Conservation (phyloP, 2,329 filamentous ascomycete species). For the Knoxdaviesia proteae region DNA sequence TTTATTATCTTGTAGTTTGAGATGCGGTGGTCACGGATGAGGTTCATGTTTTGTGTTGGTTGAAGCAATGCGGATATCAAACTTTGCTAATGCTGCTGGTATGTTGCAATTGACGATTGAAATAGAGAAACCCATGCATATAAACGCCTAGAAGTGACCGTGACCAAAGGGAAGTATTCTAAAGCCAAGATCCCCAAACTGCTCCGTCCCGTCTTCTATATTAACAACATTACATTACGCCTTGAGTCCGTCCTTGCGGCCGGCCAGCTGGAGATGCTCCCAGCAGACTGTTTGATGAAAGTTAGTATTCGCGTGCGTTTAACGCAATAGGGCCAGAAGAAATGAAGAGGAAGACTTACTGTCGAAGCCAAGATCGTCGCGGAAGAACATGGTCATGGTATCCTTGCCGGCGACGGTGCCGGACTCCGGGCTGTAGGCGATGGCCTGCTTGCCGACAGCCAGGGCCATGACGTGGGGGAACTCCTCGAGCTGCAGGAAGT, state of each 20-base stretch:
- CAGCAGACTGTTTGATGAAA: conserved; percentile 24
- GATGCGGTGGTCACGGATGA: too few species aligned
- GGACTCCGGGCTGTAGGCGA: conserved; percentile 36
- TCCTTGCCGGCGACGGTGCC: conserved; percentile 41
- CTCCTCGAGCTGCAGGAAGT: conserved; percentile 26
- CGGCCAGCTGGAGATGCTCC: conserved; percentile 28
- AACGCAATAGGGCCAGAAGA: not conserved
- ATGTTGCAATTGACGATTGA: too few species aligned
- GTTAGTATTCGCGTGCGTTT: conserved; percentile 5
- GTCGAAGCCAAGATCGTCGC: conserved; percentile 42
- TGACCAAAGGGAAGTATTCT: too few species aligned
- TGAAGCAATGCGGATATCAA: too few species aligned
- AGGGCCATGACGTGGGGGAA: conserved; percentile 48
- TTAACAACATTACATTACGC: not conserved
- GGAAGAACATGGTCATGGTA: conserved; percentile 42
- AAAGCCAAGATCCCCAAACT: too few species aligned
- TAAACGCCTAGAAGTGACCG: too few species aligned
- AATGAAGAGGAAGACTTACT: conserved; percentile 24
- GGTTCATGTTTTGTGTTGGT: too few species aligned
- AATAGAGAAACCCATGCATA: too few species aligned
- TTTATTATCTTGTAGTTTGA: too few species aligned
- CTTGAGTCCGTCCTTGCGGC: conserved; percentile 3
- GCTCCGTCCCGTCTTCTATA: too few species aligned
- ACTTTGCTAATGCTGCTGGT: too few species aligned
- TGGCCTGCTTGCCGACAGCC: conserved; percentile 47